phyloP scores from a whole-genome alignment of 495 filamentous ascomycete species.

The Xylaria flabelliformis region DNA sequence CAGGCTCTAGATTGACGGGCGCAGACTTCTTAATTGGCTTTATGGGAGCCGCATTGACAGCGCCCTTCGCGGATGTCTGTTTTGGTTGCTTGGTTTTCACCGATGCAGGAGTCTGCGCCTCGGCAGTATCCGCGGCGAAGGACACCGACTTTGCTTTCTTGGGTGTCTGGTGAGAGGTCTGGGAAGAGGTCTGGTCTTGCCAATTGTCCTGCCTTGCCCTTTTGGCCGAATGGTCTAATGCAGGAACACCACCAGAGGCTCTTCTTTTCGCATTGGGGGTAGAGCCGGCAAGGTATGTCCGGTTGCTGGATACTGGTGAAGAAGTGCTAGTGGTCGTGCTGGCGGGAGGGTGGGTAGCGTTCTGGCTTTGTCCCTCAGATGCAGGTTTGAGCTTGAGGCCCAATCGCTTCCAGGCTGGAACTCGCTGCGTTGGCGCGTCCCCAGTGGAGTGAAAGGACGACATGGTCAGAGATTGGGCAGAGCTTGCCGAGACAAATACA shows the following conservation, averaged over 20 bases:
- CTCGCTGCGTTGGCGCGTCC: constrained; percentile 49
- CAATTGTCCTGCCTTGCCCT: constrained; percentile 37
- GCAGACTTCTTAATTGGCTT: constrained; percentile 46
- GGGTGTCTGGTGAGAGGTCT: constrained; percentile 39
- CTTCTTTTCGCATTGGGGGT: constrained; percentile 40
- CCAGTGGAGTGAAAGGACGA: constrained; percentile 40
- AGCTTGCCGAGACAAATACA: neutral
- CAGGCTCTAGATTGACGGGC: constrained; percentile 57
- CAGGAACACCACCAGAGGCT: constrained; percentile 40
- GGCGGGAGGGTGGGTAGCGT: constrained; percentile 36
- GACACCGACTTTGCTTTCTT: constrained; percentile 72
- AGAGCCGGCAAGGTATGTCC: constrained; percentile 33
- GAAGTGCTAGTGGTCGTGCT: constrained; percentile 29
- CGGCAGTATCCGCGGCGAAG: constrained; percentile 74
- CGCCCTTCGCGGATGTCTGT: constrained; percentile 43
- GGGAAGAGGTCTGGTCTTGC: constrained; percentile 27
- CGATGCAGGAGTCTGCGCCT: constrained; percentile 43
- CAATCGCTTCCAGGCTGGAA: constrained; percentile 80
- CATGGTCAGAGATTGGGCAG: constrained; percentile 36
- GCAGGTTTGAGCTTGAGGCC: constrained; percentile 73
- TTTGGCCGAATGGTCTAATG: constrained; percentile 43
- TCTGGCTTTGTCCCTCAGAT: constrained; percentile 49
- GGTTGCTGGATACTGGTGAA: constrained; percentile 40
- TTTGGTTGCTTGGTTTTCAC: constrained; percentile 37
- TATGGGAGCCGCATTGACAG: constrained; percentile 28